Conservation (phyloP, 805 yeast species). For the Nakazawaea populi region DNA sequence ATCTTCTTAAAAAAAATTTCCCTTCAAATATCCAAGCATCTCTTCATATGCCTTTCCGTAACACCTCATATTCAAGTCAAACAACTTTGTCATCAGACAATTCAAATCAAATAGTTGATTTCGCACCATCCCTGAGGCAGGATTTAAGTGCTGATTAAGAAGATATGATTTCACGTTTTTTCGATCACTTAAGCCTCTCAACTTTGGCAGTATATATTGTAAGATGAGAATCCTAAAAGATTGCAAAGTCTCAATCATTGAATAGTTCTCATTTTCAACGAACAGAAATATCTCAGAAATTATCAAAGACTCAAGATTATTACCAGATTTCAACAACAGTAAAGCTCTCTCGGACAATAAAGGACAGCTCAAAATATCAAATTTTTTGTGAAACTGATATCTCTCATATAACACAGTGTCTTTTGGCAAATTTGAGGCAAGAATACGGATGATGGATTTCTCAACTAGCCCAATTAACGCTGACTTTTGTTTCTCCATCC, state of each 20-base stretch:
- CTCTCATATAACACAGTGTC: constrained; percentile 1
- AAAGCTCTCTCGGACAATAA: neutral
- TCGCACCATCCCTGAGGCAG: neutral
- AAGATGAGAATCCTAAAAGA: neutral
- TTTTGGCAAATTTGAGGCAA: neutral
- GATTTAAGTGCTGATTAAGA: no score
- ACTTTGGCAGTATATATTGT: neutral
- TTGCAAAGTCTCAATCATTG: constrained; percentile 2
- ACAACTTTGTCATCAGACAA: neutral
- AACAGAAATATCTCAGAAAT: neutral
- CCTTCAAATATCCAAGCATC: constrained; percentile 1
- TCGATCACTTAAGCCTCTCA: neutral
- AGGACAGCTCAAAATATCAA: neutral
- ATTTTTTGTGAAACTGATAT: constrained; percentile 5
- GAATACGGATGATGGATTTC: neutral
- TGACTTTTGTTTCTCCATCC: neutral
- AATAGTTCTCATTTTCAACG: neutral
- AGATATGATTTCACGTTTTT: neutral
- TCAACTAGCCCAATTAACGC: neutral
- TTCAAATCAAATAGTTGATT: neutral
- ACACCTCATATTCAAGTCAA: neutral
- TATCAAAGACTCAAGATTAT: neutral
- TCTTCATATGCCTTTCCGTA: neutral
- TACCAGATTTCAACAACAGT: neutral
- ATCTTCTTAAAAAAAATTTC: neutral